These are phyloP conservation scores for Fusarium sulawesiense DNA, from an alignment of 2,329 filamentous ascomycete genomes.

Conservation along the genomic window DNA sequence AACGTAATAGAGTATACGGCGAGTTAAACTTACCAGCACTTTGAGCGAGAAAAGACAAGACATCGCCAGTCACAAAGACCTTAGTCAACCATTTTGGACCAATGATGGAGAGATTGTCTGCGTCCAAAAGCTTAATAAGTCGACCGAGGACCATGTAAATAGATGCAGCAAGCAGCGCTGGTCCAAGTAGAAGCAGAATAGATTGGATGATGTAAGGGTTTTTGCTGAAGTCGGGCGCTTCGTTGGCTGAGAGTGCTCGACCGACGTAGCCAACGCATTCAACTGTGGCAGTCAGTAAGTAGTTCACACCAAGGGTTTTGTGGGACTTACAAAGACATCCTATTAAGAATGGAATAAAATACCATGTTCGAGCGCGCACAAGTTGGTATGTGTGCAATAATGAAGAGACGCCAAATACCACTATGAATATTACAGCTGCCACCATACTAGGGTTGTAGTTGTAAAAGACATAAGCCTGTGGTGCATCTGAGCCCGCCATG, in stretches of 20 bases:
- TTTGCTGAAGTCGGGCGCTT: constrained; percentile 53
- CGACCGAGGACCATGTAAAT: constrained; percentile 62
- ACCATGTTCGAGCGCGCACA: constrained; percentile 59
- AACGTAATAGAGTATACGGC: neutral
- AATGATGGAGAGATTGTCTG: constrained; percentile 56
- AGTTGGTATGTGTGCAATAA: constrained; percentile 56
- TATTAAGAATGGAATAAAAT: constrained; percentile 63
- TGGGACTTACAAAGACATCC: constrained; percentile 61
- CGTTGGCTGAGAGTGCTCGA: constrained; percentile 57
- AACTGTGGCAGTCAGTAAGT: constrained; percentile 31
- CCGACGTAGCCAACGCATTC: constrained; percentile 57
- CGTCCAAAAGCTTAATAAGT: constrained; percentile 54
- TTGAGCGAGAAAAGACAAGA: constrained; percentile 57
- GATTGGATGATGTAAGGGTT: constrained; percentile 56
- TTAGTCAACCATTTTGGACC: constrained; percentile 59
- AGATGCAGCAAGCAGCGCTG: constrained; percentile 57
- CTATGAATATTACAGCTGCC: constrained; percentile 57
- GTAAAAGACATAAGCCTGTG: constrained; percentile 50
- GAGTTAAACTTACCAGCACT: constrained; percentile 39
- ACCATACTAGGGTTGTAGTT: constrained; percentile 60
- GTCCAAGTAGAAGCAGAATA: constrained; percentile 53
- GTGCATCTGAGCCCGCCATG: constrained; percentile 31
- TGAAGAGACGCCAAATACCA: constrained; percentile 54
- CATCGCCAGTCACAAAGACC: constrained; percentile 62
- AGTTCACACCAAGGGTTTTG: no score